phyloP scores from a whole-genome alignment of 306 rosid species.

The Malus fusca region DNA sequence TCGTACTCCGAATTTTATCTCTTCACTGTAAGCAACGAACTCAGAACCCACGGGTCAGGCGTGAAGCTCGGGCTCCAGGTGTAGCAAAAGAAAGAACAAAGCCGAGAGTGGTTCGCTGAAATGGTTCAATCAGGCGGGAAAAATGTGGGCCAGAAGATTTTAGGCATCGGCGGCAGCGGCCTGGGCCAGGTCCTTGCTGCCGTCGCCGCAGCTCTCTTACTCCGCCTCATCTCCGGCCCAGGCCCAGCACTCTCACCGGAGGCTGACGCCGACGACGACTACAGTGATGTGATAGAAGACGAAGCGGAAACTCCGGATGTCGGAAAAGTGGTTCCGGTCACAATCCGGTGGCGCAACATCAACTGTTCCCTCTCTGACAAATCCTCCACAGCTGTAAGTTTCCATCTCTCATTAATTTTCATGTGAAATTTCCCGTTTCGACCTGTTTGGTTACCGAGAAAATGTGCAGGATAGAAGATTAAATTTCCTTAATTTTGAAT shows the following conservation, averaged over 20 bases:
- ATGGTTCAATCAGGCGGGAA: conserved; percentile 65
- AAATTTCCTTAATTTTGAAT: background rate
- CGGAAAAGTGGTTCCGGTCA: conserved; percentile 54
- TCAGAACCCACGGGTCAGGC: background rate
- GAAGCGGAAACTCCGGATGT: conserved; percentile 14
- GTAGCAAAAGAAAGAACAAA: background rate
- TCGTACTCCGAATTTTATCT: background rate
- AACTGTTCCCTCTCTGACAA: conserved; percentile 65
- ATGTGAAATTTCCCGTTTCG: background rate
- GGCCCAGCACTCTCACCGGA: conserved; percentile 62
- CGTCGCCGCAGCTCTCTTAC: conserved; percentile 51
- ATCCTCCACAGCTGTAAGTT: conserved; percentile 53
- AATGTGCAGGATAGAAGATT: background rate
- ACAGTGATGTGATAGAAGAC: conserved; percentile 16
- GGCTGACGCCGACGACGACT: conserved; percentile 25
- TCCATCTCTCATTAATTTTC: background rate
- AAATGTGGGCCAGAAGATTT: conserved; percentile 41
- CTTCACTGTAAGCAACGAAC: background rate
- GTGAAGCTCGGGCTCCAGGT: background rate
- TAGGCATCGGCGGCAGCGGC: conserved; percentile 56
- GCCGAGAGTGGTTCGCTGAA: background rate
- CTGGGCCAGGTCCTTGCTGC: conserved; percentile 64
- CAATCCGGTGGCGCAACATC: conserved; percentile 70
- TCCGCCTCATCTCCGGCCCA: conserved; percentile 68
- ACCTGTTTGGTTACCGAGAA: conserved; percentile 11